Evolutionary conservation across 2,329 filamentous ascomycete species (phyloP), one percentile per base, ranked within the genome.

Genomic region (Nannizzia gypsea): DNA sequence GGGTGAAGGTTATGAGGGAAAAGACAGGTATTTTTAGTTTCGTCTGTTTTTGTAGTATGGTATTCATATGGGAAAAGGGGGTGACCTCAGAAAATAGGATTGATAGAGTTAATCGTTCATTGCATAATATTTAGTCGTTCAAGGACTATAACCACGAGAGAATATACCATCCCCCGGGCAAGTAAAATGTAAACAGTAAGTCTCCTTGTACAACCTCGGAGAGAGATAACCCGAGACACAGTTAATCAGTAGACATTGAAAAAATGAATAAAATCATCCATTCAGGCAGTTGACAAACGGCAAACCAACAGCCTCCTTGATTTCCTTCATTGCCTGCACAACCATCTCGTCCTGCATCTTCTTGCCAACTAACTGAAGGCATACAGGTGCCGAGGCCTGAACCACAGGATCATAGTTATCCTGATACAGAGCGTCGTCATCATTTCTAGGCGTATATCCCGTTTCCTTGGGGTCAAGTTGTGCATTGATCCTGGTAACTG

Each of bases 271-370:
- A 6, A 6, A 50, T 55, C 34, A 55, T 36, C 52, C 52, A 17
- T 55, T 38, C 22, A 56, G 17, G 15, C 54, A 56, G 11, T 56
- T 56, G 13, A 56, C 54, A 40, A 56, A 56, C 6, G 54, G 54
- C 31, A 56, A 6, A 20, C 54, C n/a, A 15, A 56, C 40, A 13
- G 54, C 34, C 1, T 56, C 54, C 54, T 40, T 42, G 17, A 56
- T 56, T n/a, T 56, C 54, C 31, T 42, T 38, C 31, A 38, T 40
- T 40, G 54, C 54, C 54, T 42, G 54, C 26, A 56, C 31, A 17
- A 82, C 72, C 66, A 76, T 82, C 66, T 84, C 81, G 61, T 84
- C 81, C 52, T 83, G 76, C 15, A 81, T 70, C 58, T 75, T 77
- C 24, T 74, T 72, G 4, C 78, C 78, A 11, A 82, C 72, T 22